These are phyloP conservation scores for Psilocybe mexicana DNA, from an alignment of 1,284 basidiomycete genomes.

Conservation along the genomic window DNA sequence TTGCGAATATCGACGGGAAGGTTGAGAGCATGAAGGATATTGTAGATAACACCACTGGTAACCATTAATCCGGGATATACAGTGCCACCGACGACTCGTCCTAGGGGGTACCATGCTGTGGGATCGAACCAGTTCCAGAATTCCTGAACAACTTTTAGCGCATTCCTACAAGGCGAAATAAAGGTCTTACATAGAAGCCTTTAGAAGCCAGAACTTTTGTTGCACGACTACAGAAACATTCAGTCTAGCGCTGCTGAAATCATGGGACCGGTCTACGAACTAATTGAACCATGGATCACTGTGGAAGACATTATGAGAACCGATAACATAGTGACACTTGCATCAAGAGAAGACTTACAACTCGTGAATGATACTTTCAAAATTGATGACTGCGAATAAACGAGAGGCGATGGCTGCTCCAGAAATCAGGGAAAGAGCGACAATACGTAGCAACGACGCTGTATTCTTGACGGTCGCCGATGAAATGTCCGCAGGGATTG, in stretches of 20 bases:
- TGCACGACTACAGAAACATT: constrained; percentile 66
- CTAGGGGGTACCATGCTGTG: constrained; percentile 98
- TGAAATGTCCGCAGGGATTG: constrained; percentile 69
- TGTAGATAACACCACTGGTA: constrained; percentile 96
- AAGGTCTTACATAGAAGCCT: constrained; percentile 85
- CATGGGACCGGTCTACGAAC: constrained; percentile 48
- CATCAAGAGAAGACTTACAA: constrained; percentile 62
- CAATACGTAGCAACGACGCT: constrained; percentile 81
- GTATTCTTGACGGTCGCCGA: constrained; percentile 77
- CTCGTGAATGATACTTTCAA: constrained; percentile 99
- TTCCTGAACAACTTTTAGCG: constrained; percentile 56
- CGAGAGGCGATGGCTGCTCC: constrained; percentile 94
- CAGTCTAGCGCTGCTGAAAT: neutral
- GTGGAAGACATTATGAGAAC: constrained; percentile 12
- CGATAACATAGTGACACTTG: neutral
- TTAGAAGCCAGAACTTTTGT: constrained; percentile 85
- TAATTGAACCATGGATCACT: constrained; percentile 99
- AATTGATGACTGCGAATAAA: constrained; percentile 96
- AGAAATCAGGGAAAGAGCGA: constrained; percentile 86
- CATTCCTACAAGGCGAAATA: neutral
- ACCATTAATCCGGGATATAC: constrained; percentile 99
- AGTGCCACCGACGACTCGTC: constrained; percentile 96
- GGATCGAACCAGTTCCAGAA: constrained; percentile 99
- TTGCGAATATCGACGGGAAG: constrained; percentile 98
- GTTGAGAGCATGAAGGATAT: constrained; percentile 83